Conservation (phyloP, 345 rosid species). For the Zanthoxylum bungeanum region DNA sequence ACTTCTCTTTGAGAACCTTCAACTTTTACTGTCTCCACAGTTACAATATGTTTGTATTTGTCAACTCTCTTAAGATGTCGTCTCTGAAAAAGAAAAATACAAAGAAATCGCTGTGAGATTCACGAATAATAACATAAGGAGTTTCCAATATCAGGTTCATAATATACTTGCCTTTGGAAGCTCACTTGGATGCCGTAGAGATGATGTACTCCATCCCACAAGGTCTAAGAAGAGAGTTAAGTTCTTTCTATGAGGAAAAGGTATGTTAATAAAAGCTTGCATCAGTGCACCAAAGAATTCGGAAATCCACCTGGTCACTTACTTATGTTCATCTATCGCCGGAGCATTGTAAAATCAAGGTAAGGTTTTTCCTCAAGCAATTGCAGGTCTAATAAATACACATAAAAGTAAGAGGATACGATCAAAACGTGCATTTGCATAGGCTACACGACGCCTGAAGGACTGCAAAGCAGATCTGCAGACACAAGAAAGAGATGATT, state of each 20-base stretch:
- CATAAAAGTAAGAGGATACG: slow-evolving; percentile 52
- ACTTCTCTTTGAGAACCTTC: slow-evolving; percentile 28
- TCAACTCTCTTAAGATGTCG: slow-evolving; percentile 34
- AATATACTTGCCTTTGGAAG: slow-evolving; percentile 63
- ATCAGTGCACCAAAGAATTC: neutral
- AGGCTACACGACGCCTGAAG: slow-evolving; percentile 72
- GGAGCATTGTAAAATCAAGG: neutral
- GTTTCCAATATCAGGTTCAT: neutral
- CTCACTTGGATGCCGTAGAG: slow-evolving; percentile 51
- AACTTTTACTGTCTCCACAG: slow-evolving; percentile 31
- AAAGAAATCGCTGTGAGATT: slow-evolving; percentile 3
- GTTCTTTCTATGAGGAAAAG: slow-evolving; percentile 28
- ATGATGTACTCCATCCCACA: slow-evolving; percentile 97
- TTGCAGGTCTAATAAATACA: neutral
- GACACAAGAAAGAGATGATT: slow-evolving; percentile 18
- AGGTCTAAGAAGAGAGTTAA: slow-evolving; percentile 55
- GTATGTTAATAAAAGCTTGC: neutral
- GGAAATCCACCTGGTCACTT: neutral
- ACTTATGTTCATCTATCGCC: neutral
- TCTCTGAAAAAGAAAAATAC: slow-evolving; percentile 38
- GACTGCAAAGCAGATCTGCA: slow-evolving; percentile 79
- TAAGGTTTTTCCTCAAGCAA: slow-evolving; percentile 7
- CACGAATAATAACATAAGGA: slow-evolving; percentile 10
- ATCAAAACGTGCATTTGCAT: slow-evolving; percentile 77
- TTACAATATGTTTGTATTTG: slow-evolving; percentile 64